Conservation (phyloP, 495 filamentous ascomycete species). For the Tuber microsphaerosporum region DNA sequence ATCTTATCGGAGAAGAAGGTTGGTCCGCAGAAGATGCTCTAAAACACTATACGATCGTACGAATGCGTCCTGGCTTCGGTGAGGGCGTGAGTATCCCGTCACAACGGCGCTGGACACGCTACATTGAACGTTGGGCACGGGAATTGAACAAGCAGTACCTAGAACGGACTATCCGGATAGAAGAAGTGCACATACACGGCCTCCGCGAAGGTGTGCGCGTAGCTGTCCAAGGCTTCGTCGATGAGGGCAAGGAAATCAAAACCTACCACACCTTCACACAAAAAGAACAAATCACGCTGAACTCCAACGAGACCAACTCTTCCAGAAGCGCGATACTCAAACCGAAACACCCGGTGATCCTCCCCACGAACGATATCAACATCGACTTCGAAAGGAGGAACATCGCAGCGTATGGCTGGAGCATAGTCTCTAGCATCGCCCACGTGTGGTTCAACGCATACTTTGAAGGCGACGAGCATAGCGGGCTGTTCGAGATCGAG, state of each 20-base stretch:
- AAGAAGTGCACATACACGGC: slow-evolving; percentile 87
- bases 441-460: slow-evolving; percentile 96
- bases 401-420: slow-evolving; percentile 66
- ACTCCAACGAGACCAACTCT: slow-evolving; percentile 48
- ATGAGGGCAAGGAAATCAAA: slow-evolving; percentile 81
- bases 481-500: slow-evolving; percentile 54
- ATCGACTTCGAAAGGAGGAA: slow-evolving; percentile 79
- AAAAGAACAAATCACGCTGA: slow-evolving; percentile 65
- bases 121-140: slow-evolving; percentile 80
- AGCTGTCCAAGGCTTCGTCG: slow-evolving; percentile 72
- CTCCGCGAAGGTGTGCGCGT: slow-evolving; percentile 82
- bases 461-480: slow-evolving; percentile 68
- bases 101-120: slow-evolving; percentile 80
- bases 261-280: slow-evolving; percentile 71
- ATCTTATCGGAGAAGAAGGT: slow-evolving; percentile 81
- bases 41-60: slow-evolving; percentile 70
- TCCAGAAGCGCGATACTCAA: slow-evolving; percentile 63
- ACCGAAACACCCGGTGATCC: slow-evolving; percentile 53
- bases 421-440: slow-evolving; percentile 85
- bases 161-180: slow-evolving; percentile 73
- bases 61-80: slow-evolving; percentile 85
- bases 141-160: slow-evolving; percentile 62
- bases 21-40: slow-evolving; percentile 76
- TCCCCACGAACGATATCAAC: slow-evolving; percentile 79
- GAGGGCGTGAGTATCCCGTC: slow-evolving; percentile 87